These are phyloP conservation scores for Emergomyces africanus DNA, from an alignment of 2,329 filamentous ascomycete species.

Conservation along the genomic window DNA sequence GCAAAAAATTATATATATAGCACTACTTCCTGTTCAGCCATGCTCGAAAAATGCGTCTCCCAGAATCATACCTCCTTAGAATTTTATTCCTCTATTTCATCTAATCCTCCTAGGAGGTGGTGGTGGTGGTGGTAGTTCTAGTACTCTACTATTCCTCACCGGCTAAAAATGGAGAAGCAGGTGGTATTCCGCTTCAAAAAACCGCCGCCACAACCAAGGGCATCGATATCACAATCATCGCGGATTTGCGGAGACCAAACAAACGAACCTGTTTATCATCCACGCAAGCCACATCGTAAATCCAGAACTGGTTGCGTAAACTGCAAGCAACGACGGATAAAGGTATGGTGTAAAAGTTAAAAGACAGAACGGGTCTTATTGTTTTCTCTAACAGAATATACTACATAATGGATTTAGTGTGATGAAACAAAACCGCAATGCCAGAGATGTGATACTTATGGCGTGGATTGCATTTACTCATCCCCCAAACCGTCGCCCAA, in stretches of 20 bases:
- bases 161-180: constrained; percentile 2
- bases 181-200: constrained; percentile 12
- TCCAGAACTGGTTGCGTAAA: constrained; percentile 22
- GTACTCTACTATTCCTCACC: too few relatives aligned
- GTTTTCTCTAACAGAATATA: background rate
- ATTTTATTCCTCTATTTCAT: background rate
- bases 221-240: background rate
- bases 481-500: background rate
- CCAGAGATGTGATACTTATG: constrained; percentile 19
- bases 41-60: background rate
- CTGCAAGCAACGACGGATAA: constrained; percentile 25
- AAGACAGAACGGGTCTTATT: background rate
- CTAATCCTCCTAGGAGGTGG: background rate
- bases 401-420: constrained; percentile 16
- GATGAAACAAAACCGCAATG: constrained; percentile 24
- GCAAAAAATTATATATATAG: background rate
- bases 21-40: background rate
- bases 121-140: too few relatives aligned
- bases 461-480: constrained; percentile 19
- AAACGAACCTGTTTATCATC: constrained; percentile 14
- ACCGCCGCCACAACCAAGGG: background rate
- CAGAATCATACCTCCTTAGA: background rate
- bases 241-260: background rate
- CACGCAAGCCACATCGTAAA: constrained; percentile 23
- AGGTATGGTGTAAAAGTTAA: constrained; percentile 14